Percentiles rank a stretch among this genome's conserved stretches.
These are phyloP conservation scores for Ogataea hybrid DNA, from an alignment of 1,139 yeast genomes.

Conservation along the genomic window DNA sequence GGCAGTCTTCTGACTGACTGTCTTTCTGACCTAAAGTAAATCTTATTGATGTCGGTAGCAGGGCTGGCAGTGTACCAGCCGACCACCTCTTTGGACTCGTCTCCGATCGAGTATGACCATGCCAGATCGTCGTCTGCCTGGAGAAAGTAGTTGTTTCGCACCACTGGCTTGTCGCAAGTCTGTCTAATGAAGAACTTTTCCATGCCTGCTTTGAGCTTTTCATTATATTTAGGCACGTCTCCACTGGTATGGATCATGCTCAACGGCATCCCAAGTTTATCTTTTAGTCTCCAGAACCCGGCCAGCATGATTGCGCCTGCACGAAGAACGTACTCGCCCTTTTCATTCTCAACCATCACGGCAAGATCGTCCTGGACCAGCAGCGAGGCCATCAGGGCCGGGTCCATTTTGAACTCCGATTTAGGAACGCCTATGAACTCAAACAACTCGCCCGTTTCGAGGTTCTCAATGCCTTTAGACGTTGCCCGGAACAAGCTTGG, in stretches of 20 bases:
- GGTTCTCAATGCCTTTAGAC: conserved; percentile 46
- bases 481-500: conserved; percentile 52
- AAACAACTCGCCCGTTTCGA: conserved; percentile 52
- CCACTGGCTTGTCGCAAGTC: conserved; percentile 55
- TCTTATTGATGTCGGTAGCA: conserved; percentile 43
- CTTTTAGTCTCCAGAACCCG: conserved; percentile 63
- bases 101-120: conserved; percentile 64
- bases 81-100: conserved; percentile 47
- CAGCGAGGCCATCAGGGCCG: conserved; percentile 55
- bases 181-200: conserved; percentile 58
- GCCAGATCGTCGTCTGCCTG: conserved; percentile 63
- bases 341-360: conserved; percentile 55
- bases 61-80: conserved; percentile 60
- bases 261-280: conserved; percentile 53
- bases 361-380: conserved; percentile 70
- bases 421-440: conserved; percentile 34
- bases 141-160: conserved; percentile 62
- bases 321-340: conserved; percentile 54
- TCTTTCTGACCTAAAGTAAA: conserved; percentile 63
- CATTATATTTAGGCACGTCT: conserved; percentile 62
- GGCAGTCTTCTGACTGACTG: conserved; percentile 71
- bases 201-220: conserved; percentile 59
- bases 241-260: conserved; percentile 60
- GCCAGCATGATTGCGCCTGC: conserved; percentile 64
- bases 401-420: conserved; percentile 43